A percentile compares a stretch with the other conserved stretches of the same genome.
These are phyloP conservation scores for Raffaelea arxii DNA, from an alignment of 2,329 filamentous ascomycete species.

Conservation along the genomic window DNA sequence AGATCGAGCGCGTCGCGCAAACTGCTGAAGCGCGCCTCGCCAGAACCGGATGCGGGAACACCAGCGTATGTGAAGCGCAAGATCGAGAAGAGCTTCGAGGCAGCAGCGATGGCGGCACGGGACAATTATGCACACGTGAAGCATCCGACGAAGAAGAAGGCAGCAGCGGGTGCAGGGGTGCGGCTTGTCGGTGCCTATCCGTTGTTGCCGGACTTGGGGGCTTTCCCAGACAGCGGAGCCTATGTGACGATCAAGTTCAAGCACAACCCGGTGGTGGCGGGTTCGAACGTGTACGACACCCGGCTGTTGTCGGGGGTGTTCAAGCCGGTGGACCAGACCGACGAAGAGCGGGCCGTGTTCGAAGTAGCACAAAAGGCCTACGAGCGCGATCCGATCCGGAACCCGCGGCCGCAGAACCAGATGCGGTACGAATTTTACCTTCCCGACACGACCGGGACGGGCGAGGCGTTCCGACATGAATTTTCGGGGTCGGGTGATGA, in stretches of 20 bases:
- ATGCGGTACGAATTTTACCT: constrained; percentile 62
- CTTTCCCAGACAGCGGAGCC: constrained; percentile 60
- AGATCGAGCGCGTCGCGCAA: constrained; percentile 22
- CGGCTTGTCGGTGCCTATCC: constrained; percentile 51
- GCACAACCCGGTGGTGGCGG: constrained; percentile 49
- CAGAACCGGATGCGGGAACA: constrained; percentile 41
- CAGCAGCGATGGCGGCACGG: constrained; percentile 43
- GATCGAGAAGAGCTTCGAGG: constrained; percentile 53
- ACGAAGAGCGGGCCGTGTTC: constrained; percentile 43
- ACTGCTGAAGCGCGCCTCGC: constrained; percentile 27
- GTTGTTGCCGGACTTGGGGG: constrained; percentile 54
- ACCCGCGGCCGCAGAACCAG: constrained; percentile 45
- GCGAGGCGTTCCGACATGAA: constrained; percentile 47
- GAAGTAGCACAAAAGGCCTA: constrained; percentile 41
- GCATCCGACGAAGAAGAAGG: constrained; percentile 49
- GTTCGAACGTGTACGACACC: constrained; percentile 43
- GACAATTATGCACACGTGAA: constrained; percentile 45
- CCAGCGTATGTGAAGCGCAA: constrained; percentile 58
- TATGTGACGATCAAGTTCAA: constrained; percentile 63
- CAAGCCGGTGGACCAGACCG: constrained; percentile 46
- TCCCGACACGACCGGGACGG: constrained; percentile 35
- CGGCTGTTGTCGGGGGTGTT: constrained; percentile 54
- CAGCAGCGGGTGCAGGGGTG: too few species aligned
- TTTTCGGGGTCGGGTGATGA: constrained; percentile 50
- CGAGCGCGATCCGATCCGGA: constrained; percentile 44